Base-by-base conservation (phyloP, 1,284 basidiomycete species). In the Puccinia hordei region DNA sequence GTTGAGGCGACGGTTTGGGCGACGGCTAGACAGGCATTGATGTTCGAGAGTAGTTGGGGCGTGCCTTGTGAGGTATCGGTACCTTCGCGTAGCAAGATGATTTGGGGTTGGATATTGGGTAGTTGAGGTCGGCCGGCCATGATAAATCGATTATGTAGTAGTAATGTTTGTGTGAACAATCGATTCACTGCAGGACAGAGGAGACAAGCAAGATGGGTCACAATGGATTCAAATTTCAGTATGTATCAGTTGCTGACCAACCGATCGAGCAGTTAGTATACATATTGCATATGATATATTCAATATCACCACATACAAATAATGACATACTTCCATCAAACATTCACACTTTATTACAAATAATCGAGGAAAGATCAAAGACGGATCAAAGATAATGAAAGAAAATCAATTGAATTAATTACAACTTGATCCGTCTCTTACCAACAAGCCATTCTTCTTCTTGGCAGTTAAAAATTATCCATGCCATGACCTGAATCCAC, bases 51-150 rank as follows among this genome's bases (percentile, higher is more conserved):
- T 73, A 98, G 88, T 87, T 99, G 96, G 13, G 91, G 90, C 82
- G 91, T 94, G 85, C 96, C 96, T 87, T 98, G 96, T 22, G 95
- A 98, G 12, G 93, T 91, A 87, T 98, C 96, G 83, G 95, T 98
- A 85, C 95, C 96, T 89, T 98, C 85, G 57, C 83, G 83, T 59
- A 86, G 82, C n/a, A 86, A 81, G 76, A 86, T 85, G 81, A 86
- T 85, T 63, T 81, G 80, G 30, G 80, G 80, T 24, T 81, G 73
- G 27, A 80, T 38, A 53, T 57, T 80, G n/a, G 77, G 77, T 33
- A 80, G 69, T 53, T 30, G 77, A 38, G 77, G 77, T 61, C 77
- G 66, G 24, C 41, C 69, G 30, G 77, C 55, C 77, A 80, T 80
- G 15, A 8, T 27, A 46, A 30, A 10, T 51, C 15, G n/a, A n/a